Evolutionary conservation across 2,329 filamentous ascomycete species (phyloP).

Genomic region (Colletotrichum liriopes): DNA sequence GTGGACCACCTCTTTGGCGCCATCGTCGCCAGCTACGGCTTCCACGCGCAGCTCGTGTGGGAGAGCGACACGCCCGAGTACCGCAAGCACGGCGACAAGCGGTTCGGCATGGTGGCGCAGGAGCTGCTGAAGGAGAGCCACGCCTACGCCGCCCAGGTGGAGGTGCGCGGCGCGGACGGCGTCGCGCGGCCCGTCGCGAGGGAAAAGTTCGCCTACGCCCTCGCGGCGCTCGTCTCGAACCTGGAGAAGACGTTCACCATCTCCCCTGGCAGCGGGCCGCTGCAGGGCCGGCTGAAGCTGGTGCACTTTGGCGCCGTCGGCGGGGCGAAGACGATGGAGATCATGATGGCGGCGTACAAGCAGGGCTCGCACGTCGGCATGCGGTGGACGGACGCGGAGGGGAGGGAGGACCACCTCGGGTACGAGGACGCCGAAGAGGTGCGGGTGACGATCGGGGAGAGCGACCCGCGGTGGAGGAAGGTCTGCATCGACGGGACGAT

Average conservation of each 20-base stretch:
- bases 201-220: conserved; percentile 79
- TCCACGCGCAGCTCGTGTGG: conserved; percentile 90
- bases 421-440: conserved; percentile 82
- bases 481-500: conserved; percentile 95
- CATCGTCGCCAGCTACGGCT: conserved; percentile 90
- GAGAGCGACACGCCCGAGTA: conserved; percentile 91
- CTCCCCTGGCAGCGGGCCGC: conserved; percentile 78
- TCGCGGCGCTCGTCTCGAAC: conserved; percentile 83
- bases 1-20: conserved; percentile 75
- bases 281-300: conserved; percentile 80
- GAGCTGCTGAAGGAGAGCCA: conserved; percentile 76
- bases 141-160: conserved; percentile 63
- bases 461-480: conserved; percentile 83
- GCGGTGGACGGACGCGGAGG: conserved; percentile 68
- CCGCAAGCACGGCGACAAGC: conserved; percentile 80
- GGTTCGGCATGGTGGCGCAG: conserved; percentile 88
- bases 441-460: conserved; percentile 76
- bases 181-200: conserved; percentile 44
- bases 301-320: conserved; percentile 81
- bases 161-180: conserved; percentile 26
- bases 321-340: conserved; percentile 78
- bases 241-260: conserved; percentile 88
- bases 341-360: conserved; percentile 79
- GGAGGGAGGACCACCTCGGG: conserved; percentile 67
- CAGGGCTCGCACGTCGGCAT: conserved; percentile 70